Conservation (phyloP, 2,329 filamentous ascomycete genomes). For the Fusarium annulatum region DNA sequence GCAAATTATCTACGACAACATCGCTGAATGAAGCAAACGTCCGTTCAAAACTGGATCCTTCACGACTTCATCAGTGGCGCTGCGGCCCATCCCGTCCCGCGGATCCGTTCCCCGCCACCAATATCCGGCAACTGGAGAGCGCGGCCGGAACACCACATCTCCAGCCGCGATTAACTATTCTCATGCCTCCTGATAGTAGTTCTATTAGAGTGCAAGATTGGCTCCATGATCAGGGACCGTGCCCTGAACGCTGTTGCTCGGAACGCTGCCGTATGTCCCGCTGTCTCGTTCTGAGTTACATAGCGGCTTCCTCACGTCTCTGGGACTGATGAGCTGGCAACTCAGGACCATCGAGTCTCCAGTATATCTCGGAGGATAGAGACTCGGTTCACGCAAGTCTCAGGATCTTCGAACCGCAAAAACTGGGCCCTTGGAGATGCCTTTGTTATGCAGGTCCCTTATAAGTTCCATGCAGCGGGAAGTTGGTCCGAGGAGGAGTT, state of each 20-base stretch:
- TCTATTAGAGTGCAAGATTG: constrained; percentile 6
- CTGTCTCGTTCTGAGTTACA: constrained; percentile 3
- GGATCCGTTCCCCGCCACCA: constrained; percentile 38
- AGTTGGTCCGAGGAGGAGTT: background rate
- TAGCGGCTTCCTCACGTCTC: constrained; percentile 5
- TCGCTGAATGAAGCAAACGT: constrained; percentile 12
- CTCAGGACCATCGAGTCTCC: background rate
- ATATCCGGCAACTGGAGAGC: constrained; percentile 12
- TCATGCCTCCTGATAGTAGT: constrained; percentile 1
- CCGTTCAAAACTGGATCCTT: constrained; percentile 17
- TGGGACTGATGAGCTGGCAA: constrained; percentile 1
- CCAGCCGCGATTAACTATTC: constrained; percentile 2
- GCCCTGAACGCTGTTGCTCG: background rate
- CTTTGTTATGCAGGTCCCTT: constrained; percentile 17
- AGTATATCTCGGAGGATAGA: constrained; percentile 9
- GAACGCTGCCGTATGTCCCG: constrained; percentile 6
- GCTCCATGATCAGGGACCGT: constrained; percentile 5
- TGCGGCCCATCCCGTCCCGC: constrained; percentile 43
- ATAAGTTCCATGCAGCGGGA: constrained; percentile 10
- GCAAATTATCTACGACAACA: background rate
- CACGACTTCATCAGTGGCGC: constrained; percentile 34
- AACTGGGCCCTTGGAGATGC: constrained; percentile 7
- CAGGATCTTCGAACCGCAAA: constrained; percentile 7
- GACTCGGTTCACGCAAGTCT: constrained; percentile 1
- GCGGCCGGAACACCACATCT: background rate